A percentile compares a stretch with the other conserved stretches of the same genome.
These are phyloP conservation scores for Coemansia sp. DNA, from an alignment of 192 early-diverging fungal genomes.

Conservation along the genomic window DNA sequence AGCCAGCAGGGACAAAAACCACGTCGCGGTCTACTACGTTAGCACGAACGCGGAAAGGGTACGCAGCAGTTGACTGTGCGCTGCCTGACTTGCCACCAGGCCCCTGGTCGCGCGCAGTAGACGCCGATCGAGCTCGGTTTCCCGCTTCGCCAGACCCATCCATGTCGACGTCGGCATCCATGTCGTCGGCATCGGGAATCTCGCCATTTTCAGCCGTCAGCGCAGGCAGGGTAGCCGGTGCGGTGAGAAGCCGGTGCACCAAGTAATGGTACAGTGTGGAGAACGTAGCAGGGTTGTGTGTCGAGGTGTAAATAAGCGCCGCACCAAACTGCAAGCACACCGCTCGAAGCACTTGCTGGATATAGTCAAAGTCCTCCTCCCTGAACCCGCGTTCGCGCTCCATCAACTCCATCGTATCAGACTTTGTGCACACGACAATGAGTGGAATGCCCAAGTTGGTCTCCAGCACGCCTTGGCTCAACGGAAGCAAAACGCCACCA, in stretches of 20 bases:
- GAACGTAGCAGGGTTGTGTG: slow-evolving; percentile 73
- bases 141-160: background rate
- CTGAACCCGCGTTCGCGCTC: slow-evolving; percentile 81
- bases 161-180: background rate
- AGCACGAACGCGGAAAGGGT: slow-evolving; percentile 65
- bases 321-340: slow-evolving; percentile 90
- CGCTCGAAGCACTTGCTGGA: slow-evolving; percentile 88
- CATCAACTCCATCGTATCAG: slow-evolving; percentile 67
- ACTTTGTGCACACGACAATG: slow-evolving; percentile 83
- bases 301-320: slow-evolving; percentile 85
- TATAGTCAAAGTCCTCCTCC: slow-evolving; percentile 94
- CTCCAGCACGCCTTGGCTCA: slow-evolving; percentile 78
- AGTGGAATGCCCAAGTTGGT: slow-evolving; percentile 86
- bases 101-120: background rate
- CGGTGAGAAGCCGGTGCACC: slow-evolving; percentile 64
- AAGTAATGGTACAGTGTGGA: slow-evolving; percentile 76
- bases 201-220: slow-evolving; percentile 9
- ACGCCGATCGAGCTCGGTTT: background rate
- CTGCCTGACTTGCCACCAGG: background rate
- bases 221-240: slow-evolving; percentile 19
- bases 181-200: slow-evolving; percentile 1
- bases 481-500: slow-evolving; percentile 59
- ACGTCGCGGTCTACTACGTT: slow-evolving; percentile 85
- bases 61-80: slow-evolving; percentile 18
- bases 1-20: slow-evolving; percentile 87